phyloP scores from a whole-genome alignment of 2,329 filamentous ascomycete species.

The Colletotrichum liaoningense region DNA sequence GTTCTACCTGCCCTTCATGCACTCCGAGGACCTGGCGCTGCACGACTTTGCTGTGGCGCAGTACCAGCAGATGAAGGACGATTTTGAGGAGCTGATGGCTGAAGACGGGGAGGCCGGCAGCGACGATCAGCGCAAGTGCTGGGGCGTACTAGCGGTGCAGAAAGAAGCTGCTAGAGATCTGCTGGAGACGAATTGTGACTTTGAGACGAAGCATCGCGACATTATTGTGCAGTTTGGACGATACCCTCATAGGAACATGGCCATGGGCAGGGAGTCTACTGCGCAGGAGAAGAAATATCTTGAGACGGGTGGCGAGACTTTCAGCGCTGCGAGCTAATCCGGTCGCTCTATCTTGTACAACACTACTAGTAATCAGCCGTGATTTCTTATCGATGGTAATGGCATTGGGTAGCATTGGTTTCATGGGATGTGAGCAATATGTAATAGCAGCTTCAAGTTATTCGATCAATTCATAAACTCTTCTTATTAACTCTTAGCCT shows the following conservation, averaged over 20 bases:
- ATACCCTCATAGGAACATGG: conserved; percentile 69
- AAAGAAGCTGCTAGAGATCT: conserved; percentile 42
- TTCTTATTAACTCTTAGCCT: no score
- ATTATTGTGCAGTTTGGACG: conserved; percentile 66
- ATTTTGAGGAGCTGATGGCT: conserved; percentile 46
- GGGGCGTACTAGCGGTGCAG: conserved; percentile 40
- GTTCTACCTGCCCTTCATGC: conserved; percentile 71
- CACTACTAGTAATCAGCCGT: not conserved
- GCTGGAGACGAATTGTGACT: conserved; percentile 41
- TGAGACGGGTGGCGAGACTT: conserved; percentile 55
- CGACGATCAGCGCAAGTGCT: conserved; percentile 43
- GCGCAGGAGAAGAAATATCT: conserved; percentile 63
- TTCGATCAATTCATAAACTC: no score
- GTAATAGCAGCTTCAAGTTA: no score
- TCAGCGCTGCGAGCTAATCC: conserved; percentile 36
- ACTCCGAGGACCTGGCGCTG: conserved; percentile 61
- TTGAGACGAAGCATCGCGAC: conserved; percentile 58
- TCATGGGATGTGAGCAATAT: not conserved
- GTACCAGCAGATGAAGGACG: conserved; percentile 45
- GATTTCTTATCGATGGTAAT: not conserved
- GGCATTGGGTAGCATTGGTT: not conserved
- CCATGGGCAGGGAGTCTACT: conserved; percentile 60
- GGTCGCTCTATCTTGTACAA: not conserved
- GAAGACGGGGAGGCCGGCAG: conserved; percentile 39
- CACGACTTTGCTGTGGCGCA: conserved; percentile 54